These are phyloP conservation scores for Pseudozyma thailandica DNA, from an alignment of 1,284 basidiomycete species.

Conservation along the genomic window DNA sequence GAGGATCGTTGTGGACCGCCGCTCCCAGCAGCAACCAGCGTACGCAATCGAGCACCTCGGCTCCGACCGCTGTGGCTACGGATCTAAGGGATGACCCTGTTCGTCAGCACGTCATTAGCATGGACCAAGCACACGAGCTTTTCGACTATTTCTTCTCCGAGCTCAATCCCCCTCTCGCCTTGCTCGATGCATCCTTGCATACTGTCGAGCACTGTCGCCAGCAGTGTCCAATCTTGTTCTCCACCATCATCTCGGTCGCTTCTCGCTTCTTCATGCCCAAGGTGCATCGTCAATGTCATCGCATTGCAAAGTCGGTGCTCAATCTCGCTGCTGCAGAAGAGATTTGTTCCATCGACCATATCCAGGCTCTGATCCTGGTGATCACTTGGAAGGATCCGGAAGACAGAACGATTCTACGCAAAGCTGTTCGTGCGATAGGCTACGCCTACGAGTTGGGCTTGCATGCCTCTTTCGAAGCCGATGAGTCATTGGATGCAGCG, in stretches of 20 bases:
- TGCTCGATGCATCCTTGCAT: constrained; percentile 68
- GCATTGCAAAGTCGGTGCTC: constrained; percentile 75
- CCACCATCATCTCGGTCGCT: constrained; percentile 81
- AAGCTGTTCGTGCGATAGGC: constrained; percentile 62
- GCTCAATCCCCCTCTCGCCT: constrained; percentile 59
- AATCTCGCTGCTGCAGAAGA: constrained; percentile 80
- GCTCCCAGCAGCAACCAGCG: constrained; percentile 18
- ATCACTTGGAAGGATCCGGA: constrained; percentile 80
- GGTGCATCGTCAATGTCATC: constrained; percentile 76
- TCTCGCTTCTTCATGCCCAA: constrained; percentile 84
- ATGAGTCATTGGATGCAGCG: neutral
- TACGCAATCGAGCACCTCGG: constrained; percentile 6
- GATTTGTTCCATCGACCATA: constrained; percentile 81
- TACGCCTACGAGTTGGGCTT: constrained; percentile 69
- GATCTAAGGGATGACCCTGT: constrained; percentile 41
- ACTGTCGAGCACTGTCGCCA: constrained; percentile 75
- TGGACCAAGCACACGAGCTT: constrained; percentile 37
- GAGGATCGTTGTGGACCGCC: constrained; percentile 25
- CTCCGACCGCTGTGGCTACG: constrained; percentile 10
- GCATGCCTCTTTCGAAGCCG: constrained; percentile 23
- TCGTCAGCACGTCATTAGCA: constrained; percentile 33
- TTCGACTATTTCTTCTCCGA: constrained; percentile 43
- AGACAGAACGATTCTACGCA: constrained; percentile 67
- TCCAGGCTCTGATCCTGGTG: constrained; percentile 83
- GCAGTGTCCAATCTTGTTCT: constrained; percentile 81